Evolutionary conservation across 2,329 filamentous ascomycete genomes (phyloP).

Genomic region (Calonectria pteridis): DNA sequence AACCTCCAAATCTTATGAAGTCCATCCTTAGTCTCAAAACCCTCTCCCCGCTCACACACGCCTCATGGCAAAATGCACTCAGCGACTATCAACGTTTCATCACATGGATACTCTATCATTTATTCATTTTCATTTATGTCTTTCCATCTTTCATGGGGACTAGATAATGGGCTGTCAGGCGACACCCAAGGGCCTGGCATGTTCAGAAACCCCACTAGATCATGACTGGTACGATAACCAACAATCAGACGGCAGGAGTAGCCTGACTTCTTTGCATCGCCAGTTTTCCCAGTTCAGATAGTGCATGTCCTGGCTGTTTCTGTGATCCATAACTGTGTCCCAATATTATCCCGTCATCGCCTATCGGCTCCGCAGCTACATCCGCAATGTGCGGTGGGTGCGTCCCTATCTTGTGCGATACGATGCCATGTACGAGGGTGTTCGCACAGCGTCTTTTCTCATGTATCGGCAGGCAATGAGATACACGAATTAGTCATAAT

Average conservation of each 20-base stretch:
- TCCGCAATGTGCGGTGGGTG: neutral
- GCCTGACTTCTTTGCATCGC: neutral
- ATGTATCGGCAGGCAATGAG: neutral
- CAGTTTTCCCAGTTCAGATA: neutral
- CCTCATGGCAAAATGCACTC: neutral
- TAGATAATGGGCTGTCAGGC: neutral
- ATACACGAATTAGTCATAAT: neutral
- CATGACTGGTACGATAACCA: neutral
- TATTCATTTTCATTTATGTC: neutral
- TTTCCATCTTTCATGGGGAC: neutral
- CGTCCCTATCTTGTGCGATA: neutral
- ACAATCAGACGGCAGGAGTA: neutral
- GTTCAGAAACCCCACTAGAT: neutral
- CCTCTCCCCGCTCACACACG: neutral
- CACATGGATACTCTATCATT: neutral
- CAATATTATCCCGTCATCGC: neutral
- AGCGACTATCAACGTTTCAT: neutral
- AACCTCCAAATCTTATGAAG: too few species aligned
- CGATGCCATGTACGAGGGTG: conserved; percentile 10
- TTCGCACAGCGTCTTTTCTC: neutral
- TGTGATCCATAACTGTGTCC: neutral
- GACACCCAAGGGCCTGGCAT: neutral
- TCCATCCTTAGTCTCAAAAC: neutral
- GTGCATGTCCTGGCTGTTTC: neutral
- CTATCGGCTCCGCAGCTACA: neutral